These are phyloP conservation scores for Boletellus sp. DNA, from an alignment of 1,284 basidiomycete genomes.

Conservation along the genomic window DNA sequence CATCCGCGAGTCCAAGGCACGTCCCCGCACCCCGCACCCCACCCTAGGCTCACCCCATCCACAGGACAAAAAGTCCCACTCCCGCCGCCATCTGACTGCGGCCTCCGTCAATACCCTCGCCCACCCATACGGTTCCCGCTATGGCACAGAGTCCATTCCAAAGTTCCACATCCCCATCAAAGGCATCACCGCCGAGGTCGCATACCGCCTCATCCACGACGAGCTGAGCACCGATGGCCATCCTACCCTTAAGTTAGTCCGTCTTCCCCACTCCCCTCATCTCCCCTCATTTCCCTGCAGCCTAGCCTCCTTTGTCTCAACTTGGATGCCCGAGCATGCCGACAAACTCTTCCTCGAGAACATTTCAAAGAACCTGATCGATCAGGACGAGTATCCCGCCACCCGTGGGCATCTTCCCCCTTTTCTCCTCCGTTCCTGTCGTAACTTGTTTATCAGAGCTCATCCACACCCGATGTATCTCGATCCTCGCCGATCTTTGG, in stretches of 20 bases:
- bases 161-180: slow-evolving; percentile 65
- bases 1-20: slow-evolving; percentile 52
- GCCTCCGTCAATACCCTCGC: slow-evolving; percentile 31
- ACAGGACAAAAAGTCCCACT: slow-evolving; percentile 46
- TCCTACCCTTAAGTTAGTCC: slow-evolving; percentile 42
- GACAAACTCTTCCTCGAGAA: slow-evolving; percentile 80
- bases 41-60: background rate
- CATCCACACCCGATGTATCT: slow-evolving; percentile 79
- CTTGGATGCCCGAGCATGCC: slow-evolving; percentile 63
- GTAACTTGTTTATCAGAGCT: slow-evolving; percentile 44
- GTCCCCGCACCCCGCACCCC: background rate
- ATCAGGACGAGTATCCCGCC: slow-evolving; percentile 89
- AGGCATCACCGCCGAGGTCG: slow-evolving; percentile 54
- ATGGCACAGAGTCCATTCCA: slow-evolving; percentile 59
- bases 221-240: slow-evolving; percentile 74
- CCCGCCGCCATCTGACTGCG: slow-evolving; percentile 39
- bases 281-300: slow-evolving; percentile 62
- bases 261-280: background rate
- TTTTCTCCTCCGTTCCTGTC: slow-evolving; percentile 1
- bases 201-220: slow-evolving; percentile 83
- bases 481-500: slow-evolving; percentile 92
- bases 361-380: slow-evolving; percentile 86
- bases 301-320: slow-evolving; percentile 77
- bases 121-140: slow-evolving; percentile 61
- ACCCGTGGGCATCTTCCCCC: slow-evolving; percentile 48